Evolutionary conservation across 352 stramenopile genomes (phyloP).

Genomic region (Globisporangium parvum): DNA sequence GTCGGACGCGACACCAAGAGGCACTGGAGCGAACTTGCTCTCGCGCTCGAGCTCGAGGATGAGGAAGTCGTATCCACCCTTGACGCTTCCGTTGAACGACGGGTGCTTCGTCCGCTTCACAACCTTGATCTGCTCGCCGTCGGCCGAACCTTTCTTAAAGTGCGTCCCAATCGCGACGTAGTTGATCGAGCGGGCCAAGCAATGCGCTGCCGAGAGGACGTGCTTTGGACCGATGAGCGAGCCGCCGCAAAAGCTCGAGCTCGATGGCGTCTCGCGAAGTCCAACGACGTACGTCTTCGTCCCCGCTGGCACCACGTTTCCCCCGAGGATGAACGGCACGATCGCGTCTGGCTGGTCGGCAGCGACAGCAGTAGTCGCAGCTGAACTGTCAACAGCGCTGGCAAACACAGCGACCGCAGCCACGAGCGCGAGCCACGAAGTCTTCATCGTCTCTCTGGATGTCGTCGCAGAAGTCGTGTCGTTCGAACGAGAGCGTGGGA

Average conservation of each 20-base stretch:
- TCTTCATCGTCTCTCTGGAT: background rate
- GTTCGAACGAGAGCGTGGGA: too few relatives aligned
- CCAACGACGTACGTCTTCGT: constrained; percentile 28
- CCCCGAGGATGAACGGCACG: constrained; percentile 41
- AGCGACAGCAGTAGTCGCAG: background rate
- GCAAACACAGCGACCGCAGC: background rate
- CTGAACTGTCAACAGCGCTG: background rate
- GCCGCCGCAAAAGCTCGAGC: constrained; percentile 21
- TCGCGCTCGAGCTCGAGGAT: constrained; percentile 40
- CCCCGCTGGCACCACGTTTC: constrained; percentile 28
- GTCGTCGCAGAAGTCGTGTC: background rate
- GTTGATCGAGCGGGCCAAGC: constrained; percentile 18
- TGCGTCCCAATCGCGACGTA: constrained; percentile 54
- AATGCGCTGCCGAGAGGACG: constrained; percentile 46
- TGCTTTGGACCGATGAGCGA: constrained; percentile 44
- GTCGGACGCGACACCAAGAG: constrained; percentile 16
- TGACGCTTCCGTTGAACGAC: constrained; percentile 24
- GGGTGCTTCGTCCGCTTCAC: constrained; percentile 41
- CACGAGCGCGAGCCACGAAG: background rate
- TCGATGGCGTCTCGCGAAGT: constrained; percentile 11
- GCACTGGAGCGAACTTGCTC: constrained; percentile 27
- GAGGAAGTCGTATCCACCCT: constrained; percentile 38
- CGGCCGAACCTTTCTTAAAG: constrained; percentile 32
- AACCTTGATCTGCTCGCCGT: constrained; percentile 45
- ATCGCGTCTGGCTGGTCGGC: constrained; percentile 12